Evolutionary conservation across 176 grass and related monocot genomes (phyloP).

Genomic region (Themeda triandra): DNA sequence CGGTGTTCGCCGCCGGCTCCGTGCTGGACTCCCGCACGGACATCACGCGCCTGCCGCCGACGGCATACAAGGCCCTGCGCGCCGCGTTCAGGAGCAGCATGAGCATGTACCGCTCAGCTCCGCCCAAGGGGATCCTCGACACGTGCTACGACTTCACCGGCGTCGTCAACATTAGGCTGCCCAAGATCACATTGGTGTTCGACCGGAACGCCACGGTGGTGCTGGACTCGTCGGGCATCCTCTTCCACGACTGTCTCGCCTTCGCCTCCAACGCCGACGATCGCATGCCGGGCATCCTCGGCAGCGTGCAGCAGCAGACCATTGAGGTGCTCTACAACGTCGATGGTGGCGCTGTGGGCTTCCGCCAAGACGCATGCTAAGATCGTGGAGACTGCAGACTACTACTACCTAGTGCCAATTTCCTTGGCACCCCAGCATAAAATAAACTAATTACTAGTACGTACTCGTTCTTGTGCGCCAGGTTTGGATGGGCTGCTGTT

Average conservation of each 20-base stretch:
- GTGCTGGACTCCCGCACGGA: not conserved
- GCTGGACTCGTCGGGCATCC: not conserved
- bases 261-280: not conserved
- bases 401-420: too few relatives aligned
- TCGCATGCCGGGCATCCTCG: not conserved
- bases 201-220: too few relatives aligned
- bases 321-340: not conserved
- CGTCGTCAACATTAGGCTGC: too few relatives aligned
- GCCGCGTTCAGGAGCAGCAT: not conserved
- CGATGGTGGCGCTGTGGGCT: not conserved
- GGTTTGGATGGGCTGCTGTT: too few relatives aligned
- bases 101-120: not conserved
- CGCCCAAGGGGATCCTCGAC: not conserved
- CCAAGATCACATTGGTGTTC: too few relatives aligned
- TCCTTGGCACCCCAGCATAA: too few relatives aligned
- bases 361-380: not conserved
- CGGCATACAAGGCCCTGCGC: not conserved
- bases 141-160: not conserved
- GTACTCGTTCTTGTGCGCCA: too few relatives aligned
- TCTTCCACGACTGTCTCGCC: not conserved
- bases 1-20: too few relatives aligned
- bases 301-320: not conserved
- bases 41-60: not conserved
- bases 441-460: too few relatives aligned
- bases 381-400: too few relatives aligned